These are phyloP conservation scores for Aspergillus pseudonomiae DNA, from an alignment of 2,329 filamentous ascomycete genomes.

Conservation along the genomic window DNA sequence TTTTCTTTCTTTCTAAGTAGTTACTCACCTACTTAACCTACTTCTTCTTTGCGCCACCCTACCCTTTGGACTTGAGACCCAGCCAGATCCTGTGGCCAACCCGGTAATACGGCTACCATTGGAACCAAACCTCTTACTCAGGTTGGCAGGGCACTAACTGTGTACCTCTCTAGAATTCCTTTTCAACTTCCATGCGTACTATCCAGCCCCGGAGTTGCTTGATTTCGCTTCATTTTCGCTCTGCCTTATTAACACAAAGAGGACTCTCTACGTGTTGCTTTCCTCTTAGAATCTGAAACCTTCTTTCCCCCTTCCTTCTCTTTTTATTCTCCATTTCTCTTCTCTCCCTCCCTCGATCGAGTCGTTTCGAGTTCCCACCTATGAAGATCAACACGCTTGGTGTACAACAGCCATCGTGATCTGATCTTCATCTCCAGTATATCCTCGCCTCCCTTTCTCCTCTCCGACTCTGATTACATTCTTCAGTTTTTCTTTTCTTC, in stretches of 20 bases:
- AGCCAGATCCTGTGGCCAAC: conserved; percentile 4
- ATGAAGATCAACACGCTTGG: conserved; percentile 3
- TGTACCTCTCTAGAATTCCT: conserved; percentile 4
- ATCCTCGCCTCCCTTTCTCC: background rate
- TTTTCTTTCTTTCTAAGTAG: background rate
- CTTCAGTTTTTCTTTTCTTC: conserved; percentile 4
- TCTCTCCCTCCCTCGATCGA: background rate
- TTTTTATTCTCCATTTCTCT: background rate
- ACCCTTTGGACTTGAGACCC: background rate
- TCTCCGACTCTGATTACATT: background rate
- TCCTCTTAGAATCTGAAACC: background rate
- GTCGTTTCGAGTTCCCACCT: background rate
- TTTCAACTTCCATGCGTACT: background rate
- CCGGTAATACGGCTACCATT: background rate
- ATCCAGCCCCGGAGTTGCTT: background rate
- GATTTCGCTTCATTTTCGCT: background rate
- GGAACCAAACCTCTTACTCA: background rate
- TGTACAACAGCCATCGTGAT: conserved; percentile 3
- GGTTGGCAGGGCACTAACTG: conserved; percentile 1
- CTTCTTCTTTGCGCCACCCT: conserved; percentile 10
- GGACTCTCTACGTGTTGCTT: background rate
- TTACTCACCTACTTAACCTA: background rate
- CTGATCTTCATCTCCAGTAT: background rate
- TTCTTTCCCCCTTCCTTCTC: background rate
- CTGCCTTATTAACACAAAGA: background rate